Evolutionary conservation across 2,329 filamentous ascomycete species (phyloP).

Genomic region (Neofusicoccum sp.): DNA sequence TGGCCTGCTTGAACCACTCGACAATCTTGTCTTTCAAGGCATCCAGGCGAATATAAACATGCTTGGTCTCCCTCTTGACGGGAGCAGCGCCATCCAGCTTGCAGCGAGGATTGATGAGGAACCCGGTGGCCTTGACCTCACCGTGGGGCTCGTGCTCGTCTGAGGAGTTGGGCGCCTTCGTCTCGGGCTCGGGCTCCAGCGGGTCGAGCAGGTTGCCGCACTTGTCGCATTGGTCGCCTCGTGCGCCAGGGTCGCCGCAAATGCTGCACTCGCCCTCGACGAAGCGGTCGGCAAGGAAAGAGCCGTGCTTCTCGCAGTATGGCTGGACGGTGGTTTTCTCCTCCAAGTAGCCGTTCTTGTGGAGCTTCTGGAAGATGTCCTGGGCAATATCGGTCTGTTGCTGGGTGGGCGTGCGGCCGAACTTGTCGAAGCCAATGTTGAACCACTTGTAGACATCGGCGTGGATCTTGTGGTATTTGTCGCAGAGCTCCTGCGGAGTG

Average conservation of each 20-base stretch:
- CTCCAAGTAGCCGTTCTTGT: constrained; percentile 83
- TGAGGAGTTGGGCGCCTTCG: not conserved
- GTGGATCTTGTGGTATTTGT: constrained; percentile 89
- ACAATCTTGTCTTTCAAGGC: constrained; percentile 75
- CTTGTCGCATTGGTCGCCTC: constrained; percentile 56
- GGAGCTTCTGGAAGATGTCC: constrained; percentile 82
- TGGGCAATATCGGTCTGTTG: constrained; percentile 93
- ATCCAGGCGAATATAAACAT: constrained; percentile 85
- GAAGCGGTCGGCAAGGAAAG: constrained; percentile 56
- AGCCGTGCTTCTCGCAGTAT: constrained; percentile 71
- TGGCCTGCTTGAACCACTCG: constrained; percentile 72
- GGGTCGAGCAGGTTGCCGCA: constrained; percentile 50
- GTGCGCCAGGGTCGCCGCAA: constrained; percentile 56
- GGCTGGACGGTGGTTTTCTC: constrained; percentile 86
- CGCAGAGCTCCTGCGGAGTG: constrained; percentile 79
- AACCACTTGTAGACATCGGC: constrained; percentile 95
- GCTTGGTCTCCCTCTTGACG: constrained; percentile 78
- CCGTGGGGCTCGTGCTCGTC: constrained; percentile 13
- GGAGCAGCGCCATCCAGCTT: constrained; percentile 86
- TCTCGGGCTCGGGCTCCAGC: constrained; percentile 35
- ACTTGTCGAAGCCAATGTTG: constrained; percentile 89
- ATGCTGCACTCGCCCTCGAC: constrained; percentile 77
- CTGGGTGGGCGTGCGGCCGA: constrained; percentile 84
- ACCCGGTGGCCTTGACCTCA: constrained; percentile 18
- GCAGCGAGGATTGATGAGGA: constrained; percentile 64